These are phyloP conservation scores for Pseudoperonospora humuli DNA, from an alignment of 352 stramenopile species.

Conservation along the genomic window DNA sequence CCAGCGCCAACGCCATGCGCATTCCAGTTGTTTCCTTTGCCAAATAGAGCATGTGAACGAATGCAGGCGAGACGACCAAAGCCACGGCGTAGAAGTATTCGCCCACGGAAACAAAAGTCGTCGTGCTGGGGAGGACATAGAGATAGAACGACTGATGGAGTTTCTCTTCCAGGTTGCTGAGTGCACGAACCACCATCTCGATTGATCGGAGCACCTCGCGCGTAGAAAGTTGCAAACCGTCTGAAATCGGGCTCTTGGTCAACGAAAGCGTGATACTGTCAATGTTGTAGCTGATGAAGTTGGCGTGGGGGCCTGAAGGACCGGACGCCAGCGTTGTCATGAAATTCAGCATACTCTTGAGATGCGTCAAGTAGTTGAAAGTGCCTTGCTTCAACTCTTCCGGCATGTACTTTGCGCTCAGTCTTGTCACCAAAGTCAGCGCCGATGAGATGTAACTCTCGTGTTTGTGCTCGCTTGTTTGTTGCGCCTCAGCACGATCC, in stretches of 20 bases:
- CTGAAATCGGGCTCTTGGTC: slow-evolving; percentile 14
- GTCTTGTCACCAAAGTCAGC: not conserved
- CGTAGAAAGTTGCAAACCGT: slow-evolving; percentile 18
- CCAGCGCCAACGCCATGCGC: slow-evolving; percentile 46
- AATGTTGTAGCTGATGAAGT: slow-evolving; percentile 84
- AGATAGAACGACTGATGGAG: slow-evolving; percentile 86
- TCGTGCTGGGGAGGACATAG: slow-evolving; percentile 70
- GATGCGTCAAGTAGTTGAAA: slow-evolving; percentile 38
- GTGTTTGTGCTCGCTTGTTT: not conserved
- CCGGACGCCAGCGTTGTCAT: slow-evolving; percentile 63
- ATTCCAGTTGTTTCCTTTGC: slow-evolving; percentile 46
- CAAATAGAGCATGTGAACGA: slow-evolving; percentile 47
- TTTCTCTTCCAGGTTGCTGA: slow-evolving; percentile 86
- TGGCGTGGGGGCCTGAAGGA: slow-evolving; percentile 56
- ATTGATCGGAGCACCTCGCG: slow-evolving; percentile 41
- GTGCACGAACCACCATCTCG: slow-evolving; percentile 57
- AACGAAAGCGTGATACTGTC: slow-evolving; percentile 69
- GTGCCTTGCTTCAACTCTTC: slow-evolving; percentile 14
- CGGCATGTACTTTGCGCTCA: slow-evolving; percentile 9
- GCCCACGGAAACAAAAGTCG: slow-evolving; percentile 76
- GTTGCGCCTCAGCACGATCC: slow-evolving; percentile 28
- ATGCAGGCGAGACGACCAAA: slow-evolving; percentile 55
- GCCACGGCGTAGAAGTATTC: slow-evolving; percentile 81
- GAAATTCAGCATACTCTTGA: slow-evolving; percentile 71
- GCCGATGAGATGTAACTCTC: slow-evolving; percentile 5